Conservation (phyloP, 1,284 basidiomycete genomes). For the Pyrrhoderma noxium region DNA sequence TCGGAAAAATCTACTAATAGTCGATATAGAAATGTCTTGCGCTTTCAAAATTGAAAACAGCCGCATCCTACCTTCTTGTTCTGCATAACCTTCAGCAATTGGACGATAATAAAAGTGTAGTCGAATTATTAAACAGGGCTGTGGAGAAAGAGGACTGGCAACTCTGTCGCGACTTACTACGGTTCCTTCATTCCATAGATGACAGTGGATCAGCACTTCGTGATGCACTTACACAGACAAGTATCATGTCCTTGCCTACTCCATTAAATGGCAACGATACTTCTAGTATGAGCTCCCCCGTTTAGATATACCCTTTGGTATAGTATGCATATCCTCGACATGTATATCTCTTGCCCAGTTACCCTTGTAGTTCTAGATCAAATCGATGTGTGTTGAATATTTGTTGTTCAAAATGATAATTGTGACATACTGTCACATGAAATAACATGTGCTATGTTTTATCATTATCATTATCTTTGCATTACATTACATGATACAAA, state of each 20-base stretch:
- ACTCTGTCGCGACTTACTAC: conserved; percentile 78
- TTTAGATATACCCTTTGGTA: background rate
- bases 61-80: conserved; percentile 89
- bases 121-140: conserved; percentile 70
- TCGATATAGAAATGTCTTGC: conserved; percentile 65
- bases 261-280: conserved; percentile 12
- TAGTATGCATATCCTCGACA: background rate
- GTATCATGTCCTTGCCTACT: conserved; percentile 1
- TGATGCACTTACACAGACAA: conserved; percentile 44
- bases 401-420: too few species aligned
- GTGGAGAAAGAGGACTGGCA: conserved; percentile 72
- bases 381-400: too few species aligned
- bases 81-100: conserved; percentile 89
- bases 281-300: background rate
- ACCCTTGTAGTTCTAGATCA: too few species aligned
- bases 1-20: background rate
- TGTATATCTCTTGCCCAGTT: background rate
- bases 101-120: conserved; percentile 70
- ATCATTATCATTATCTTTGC: too few species aligned
- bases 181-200: conserved; percentile 90
- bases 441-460: too few species aligned
- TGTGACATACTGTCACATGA: too few species aligned
- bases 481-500: too few species aligned
- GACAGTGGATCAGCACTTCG: conserved; percentile 71
- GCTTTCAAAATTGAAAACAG: conserved; percentile 75